Evolutionary conservation across 1,139 yeast species (phyloP).

Genomic region (Kodamaea sp.): DNA sequence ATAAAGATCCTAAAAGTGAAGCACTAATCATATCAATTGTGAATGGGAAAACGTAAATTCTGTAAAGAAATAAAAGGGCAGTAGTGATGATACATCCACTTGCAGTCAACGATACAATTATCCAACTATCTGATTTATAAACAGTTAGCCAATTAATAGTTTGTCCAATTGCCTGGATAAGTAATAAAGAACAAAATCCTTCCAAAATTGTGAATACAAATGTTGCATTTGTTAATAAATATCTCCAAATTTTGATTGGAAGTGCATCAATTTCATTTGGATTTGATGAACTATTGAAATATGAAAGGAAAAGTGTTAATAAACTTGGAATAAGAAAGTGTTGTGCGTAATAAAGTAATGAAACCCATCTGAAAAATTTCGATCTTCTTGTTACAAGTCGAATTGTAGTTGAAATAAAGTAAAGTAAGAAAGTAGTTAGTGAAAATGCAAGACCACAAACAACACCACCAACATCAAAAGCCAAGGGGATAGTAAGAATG

Average conservation of each 20-base stretch:
- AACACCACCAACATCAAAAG: constrained; percentile 93
- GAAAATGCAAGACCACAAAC: constrained; percentile 88
- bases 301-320: constrained; percentile 66
- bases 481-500: constrained; percentile 81
- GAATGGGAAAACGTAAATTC: constrained; percentile 72
- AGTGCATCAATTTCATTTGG: constrained; percentile 14
- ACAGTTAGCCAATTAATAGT: constrained; percentile 70
- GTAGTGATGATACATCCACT: constrained; percentile 76
- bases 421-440: constrained; percentile 63
- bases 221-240: constrained; percentile 71
- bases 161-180: constrained; percentile 89
- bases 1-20: constrained; percentile 77
- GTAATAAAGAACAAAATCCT: constrained; percentile 85
- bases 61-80: constrained; percentile 72
- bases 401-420: constrained; percentile 69
- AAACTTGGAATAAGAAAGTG: constrained; percentile 81
- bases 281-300: constrained; percentile 25
- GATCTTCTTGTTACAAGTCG: constrained; percentile 52
- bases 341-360: constrained; percentile 71
- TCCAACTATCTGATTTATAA: constrained; percentile 72
- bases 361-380: constrained; percentile 49
- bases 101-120: constrained; percentile 66
- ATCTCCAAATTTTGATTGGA: constrained; percentile 53
- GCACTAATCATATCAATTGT: constrained; percentile 77
- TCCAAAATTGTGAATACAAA: constrained; percentile 85